Conservation (phyloP, 2,329 filamentous ascomycete species). For the Fusarium compactum region DNA sequence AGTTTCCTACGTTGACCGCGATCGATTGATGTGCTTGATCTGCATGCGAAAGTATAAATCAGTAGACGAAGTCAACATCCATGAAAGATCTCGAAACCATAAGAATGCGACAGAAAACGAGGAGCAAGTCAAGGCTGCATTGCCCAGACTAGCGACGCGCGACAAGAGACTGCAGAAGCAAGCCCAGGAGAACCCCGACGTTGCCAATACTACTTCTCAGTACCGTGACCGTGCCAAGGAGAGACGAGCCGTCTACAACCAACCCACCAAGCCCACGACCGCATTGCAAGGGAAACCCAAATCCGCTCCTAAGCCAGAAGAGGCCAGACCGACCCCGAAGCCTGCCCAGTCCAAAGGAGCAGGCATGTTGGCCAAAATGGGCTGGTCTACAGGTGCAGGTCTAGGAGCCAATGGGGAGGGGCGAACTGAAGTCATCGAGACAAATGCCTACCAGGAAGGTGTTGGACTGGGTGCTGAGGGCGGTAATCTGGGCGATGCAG, state of each 20-base stretch:
- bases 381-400: conserved; percentile 74
- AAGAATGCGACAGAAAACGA: conserved; percentile 56
- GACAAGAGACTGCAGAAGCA: conserved; percentile 54
- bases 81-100: conserved; percentile 59
- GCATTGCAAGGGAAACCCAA: conserved; percentile 54
- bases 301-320: conserved; percentile 35
- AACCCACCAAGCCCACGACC: conserved; percentile 65
- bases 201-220: conserved; percentile 48
- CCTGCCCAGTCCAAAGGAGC: conserved; percentile 70
- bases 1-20: conserved; percentile 69
- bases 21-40: conserved; percentile 59
- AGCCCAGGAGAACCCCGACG: conserved; percentile 43
- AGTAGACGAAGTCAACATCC: conserved; percentile 56
- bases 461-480: conserved; percentile 78
- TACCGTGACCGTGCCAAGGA: conserved; percentile 78
- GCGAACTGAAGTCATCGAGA: conserved; percentile 72
- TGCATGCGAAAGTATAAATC: conserved; percentile 63
- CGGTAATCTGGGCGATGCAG: conserved; percentile 76
- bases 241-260: conserved; percentile 71
- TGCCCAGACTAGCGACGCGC: conserved; percentile 54
- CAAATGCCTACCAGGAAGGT: conserved; percentile 74
- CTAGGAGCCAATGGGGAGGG: conserved; percentile 73
- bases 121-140: conserved; percentile 63
- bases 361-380: conserved; percentile 78
- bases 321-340: conserved; percentile 35